Base-by-base conservation (phyloP, 306 rosid genomes). In the Rosa chinensis region DNA sequence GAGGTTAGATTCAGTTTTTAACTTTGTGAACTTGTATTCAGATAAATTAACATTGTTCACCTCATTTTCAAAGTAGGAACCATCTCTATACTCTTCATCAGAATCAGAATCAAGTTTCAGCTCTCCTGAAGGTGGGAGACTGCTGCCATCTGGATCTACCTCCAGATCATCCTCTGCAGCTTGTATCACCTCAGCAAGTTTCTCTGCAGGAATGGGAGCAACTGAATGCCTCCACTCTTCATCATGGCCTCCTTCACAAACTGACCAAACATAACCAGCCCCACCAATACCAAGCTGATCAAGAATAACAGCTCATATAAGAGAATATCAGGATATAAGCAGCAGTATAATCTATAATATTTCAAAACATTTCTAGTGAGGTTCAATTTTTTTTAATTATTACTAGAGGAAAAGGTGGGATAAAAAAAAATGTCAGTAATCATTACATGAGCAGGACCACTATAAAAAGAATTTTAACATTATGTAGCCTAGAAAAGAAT, bases 181-280 rank as follows among this genome's bases (percentile, higher is more conserved):
- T 81, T 85, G 82, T 75, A 85, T 73, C 67, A 81, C 86, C 89
- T 90, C 94, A 14, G 84, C 86, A 78, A 93, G 86, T 85, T 90
- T 96, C 86, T 93, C 92, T 37, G 89, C 86, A 70, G 98, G 95
- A 85, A 96, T 87, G 68, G 94, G 97, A 4, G 99, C 99, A 82
- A 96, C 94, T 58, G 99, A 96, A 80, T 96, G 99, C 92, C 89
- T 90, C 99, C 98, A 96, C 84, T 91, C 97, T 83, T 96, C 98
- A 82, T 96, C 99, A 14, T 81, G 82, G 74, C 90, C 87, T 72
- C 92, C 98, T 84, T 96, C 99, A 88, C 87, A 89, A 79, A 84
- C 86, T 80, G 96, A 83, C 99, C 99, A 96, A 73, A 96, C 78
- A 85, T 91, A 84, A 77, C 99, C 99, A 70, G 80, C 87, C 58